A percentile compares a stretch with the other conserved stretches of the same genome.
Conservation (phyloP, 2,329 filamentous ascomycete species). For the Phialophora macrospora region DNA sequence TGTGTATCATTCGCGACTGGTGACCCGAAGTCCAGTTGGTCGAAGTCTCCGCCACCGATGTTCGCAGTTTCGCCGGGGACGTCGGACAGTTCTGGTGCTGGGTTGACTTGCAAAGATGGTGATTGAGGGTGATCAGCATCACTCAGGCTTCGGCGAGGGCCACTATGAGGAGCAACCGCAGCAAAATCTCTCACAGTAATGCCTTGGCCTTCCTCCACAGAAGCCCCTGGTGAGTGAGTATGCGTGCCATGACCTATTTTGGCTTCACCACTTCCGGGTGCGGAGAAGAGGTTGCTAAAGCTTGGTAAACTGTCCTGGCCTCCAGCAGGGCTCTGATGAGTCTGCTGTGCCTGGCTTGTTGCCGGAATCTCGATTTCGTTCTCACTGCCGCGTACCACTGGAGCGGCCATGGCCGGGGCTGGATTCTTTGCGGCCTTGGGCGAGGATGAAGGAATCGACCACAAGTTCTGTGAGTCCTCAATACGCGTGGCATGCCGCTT, state of each 20-base stretch:
- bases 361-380: constrained; percentile 32
- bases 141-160: not conserved
- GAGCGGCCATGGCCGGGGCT: not conserved
- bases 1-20: constrained; percentile 38
- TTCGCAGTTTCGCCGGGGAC: not conserved
- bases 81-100: not conserved
- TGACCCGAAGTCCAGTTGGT: constrained; percentile 32
- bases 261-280: not conserved
- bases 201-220: not conserved
- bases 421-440: constrained; percentile 6
- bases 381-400: not conserved
- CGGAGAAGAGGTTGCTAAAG: constrained; percentile 8
- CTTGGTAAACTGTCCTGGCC: constrained; percentile 24
- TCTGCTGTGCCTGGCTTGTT: constrained; percentile 27
- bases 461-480: constrained; percentile 35
- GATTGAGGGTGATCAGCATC: not conserved
- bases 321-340: constrained; percentile 8
- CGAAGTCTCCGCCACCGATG: not conserved
- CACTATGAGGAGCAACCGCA: not conserved
- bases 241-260: not conserved
- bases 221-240: not conserved
- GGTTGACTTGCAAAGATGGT: not conserved
- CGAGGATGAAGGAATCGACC: constrained; percentile 37
- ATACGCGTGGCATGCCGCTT: constrained; percentile 14
- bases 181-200: constrained; percentile 12